Conservation (phyloP, 768 basidiomycete genomes). For the Jaapia argillacea region DNA sequence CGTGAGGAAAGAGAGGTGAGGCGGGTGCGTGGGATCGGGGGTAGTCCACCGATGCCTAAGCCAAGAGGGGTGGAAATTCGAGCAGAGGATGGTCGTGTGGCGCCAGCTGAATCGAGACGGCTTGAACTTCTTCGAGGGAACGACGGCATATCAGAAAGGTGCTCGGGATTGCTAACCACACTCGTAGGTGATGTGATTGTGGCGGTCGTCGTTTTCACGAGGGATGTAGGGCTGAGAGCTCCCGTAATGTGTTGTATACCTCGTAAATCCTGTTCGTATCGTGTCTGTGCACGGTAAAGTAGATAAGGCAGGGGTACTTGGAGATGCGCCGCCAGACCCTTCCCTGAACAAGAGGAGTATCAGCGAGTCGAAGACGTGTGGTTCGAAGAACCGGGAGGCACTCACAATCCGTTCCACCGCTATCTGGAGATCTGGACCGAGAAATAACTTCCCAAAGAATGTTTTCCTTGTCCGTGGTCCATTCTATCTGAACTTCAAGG, state of each 20-base stretch:
- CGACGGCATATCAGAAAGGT: conserved; percentile 9
- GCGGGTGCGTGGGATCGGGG: no score
- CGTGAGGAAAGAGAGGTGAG: conserved; percentile 51
- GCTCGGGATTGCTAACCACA: no score
- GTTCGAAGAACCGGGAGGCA: no score
- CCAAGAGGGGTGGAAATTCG: conserved; percentile 41
- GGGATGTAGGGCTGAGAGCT: conserved; percentile 36
- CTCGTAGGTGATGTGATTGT: no score
- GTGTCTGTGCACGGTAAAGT: conserved; percentile 72
- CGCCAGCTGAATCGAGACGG: conserved; percentile 11
- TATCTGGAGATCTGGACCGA: conserved; percentile 61
- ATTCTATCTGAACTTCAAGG: conserved; percentile 52
- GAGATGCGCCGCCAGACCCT: conserved; percentile 69
- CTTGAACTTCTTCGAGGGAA: conserved; percentile 9
- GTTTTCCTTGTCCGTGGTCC: conserved; percentile 77
- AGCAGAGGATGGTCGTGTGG: conserved; percentile 29
- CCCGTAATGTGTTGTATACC: conserved; percentile 66
- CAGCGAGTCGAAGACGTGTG: no score
- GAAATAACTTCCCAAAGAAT: conserved; percentile 85
- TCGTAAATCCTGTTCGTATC: conserved; percentile 80
- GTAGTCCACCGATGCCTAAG: no score
- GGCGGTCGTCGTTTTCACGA: not conserved
- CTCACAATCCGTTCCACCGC: conserved; percentile 73
- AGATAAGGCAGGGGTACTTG: conserved; percentile 79
- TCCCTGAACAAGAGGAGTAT: conserved; percentile 70